phyloP scores from a whole-genome alignment of 2,329 filamentous ascomycete species.

The Penicillium sp. region DNA sequence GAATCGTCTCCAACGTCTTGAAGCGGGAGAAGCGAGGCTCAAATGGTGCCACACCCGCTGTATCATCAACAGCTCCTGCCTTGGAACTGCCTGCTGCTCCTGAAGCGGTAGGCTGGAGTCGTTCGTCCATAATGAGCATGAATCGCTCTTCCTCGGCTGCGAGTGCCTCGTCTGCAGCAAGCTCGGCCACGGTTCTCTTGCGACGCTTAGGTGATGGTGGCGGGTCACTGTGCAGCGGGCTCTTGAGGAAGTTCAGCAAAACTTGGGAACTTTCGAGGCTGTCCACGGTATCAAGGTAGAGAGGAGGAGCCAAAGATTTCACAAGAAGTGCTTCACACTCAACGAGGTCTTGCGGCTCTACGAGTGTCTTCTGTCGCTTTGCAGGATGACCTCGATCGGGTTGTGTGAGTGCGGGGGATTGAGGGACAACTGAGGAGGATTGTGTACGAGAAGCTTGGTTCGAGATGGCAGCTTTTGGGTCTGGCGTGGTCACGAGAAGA shows the following conservation, averaged over 20 bases:
- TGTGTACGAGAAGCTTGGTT: constrained; percentile 44
- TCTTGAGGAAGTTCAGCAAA: constrained; percentile 69
- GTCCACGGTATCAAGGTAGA: constrained; percentile 76
- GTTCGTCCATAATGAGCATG: constrained; percentile 90
- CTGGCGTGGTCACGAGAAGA: constrained; percentile 73
- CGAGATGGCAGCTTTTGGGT: constrained; percentile 48
- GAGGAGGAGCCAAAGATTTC: constrained; percentile 69
- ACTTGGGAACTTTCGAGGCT: constrained; percentile 68
- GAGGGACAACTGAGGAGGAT: constrained; percentile 48
- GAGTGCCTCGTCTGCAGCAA: constrained; percentile 91
- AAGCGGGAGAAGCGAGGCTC: constrained; percentile 88
- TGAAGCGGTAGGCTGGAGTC: constrained; percentile 63
- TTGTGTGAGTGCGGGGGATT: constrained; percentile 69
- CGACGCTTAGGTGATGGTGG: constrained; percentile 84
- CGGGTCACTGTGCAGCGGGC: constrained; percentile 74
- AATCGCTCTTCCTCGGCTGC: constrained; percentile 87
- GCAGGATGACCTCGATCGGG: constrained; percentile 55
- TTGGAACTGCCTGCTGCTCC: constrained; percentile 59
- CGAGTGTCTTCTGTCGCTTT: constrained; percentile 73
- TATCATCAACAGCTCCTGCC: constrained; percentile 71
- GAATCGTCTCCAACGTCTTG: constrained; percentile 86
- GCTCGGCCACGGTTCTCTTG: constrained; percentile 91
- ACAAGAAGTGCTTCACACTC: constrained; percentile 76
- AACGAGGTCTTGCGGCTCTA: constrained; percentile 72
- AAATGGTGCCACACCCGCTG: constrained; percentile 71